Percentiles rank a stretch among this genome's conserved stretches.
phyloP scores from a whole-genome alignment of 768 basidiomycete genomes.

The Cyclocybe cylindracea region DNA sequence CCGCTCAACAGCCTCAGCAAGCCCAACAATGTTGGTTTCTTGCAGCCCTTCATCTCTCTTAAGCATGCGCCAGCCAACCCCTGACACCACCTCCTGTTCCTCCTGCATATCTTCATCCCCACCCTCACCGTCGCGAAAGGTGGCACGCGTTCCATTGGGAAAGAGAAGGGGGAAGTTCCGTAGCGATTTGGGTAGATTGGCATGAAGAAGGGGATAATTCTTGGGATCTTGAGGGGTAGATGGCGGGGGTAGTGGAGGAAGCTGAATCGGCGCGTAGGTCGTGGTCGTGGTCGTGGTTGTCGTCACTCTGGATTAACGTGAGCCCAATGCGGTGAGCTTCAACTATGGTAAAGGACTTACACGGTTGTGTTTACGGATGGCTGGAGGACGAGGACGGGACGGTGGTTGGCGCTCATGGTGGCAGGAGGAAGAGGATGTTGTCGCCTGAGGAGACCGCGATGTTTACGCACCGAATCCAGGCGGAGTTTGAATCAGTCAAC shows the following conservation, averaged over 20 bases:
- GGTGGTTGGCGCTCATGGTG: conserved; percentile 63
- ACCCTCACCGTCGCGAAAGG: conserved; percentile 70
- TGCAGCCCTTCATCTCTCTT: conserved; percentile 62
- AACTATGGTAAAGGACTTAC: conserved; percentile 42
- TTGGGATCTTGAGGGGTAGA: conserved; percentile 76
- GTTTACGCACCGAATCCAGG: conserved; percentile 10
- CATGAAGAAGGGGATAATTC: conserved; percentile 75
- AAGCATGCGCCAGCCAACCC: conserved; percentile 76
- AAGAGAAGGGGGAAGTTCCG: conserved; percentile 78
- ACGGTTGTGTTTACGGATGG: conserved; percentile 86
- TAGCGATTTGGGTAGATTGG: conserved; percentile 70
- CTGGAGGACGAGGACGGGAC: conserved; percentile 71
- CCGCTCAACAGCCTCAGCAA: conserved; percentile 81
- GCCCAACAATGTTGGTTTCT: conserved; percentile 53
- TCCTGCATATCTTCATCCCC: conserved; percentile 70
- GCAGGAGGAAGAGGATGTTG: conserved; percentile 23
- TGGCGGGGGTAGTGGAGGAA: conserved; percentile 74
- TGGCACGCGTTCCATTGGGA: conserved; percentile 78
- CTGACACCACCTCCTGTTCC: conserved; percentile 65
- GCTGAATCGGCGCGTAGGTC: conserved; percentile 83
- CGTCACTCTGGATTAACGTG: conserved; percentile 58
- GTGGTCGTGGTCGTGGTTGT: conserved; percentile 93
- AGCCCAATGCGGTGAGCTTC: conserved; percentile 22
- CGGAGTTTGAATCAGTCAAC: conserved; percentile 27
- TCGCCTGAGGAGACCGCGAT: conserved; percentile 14